Conservation (phyloP, 2,329 filamentous ascomycete genomes). For the Dothideomycetes sp. region DNA sequence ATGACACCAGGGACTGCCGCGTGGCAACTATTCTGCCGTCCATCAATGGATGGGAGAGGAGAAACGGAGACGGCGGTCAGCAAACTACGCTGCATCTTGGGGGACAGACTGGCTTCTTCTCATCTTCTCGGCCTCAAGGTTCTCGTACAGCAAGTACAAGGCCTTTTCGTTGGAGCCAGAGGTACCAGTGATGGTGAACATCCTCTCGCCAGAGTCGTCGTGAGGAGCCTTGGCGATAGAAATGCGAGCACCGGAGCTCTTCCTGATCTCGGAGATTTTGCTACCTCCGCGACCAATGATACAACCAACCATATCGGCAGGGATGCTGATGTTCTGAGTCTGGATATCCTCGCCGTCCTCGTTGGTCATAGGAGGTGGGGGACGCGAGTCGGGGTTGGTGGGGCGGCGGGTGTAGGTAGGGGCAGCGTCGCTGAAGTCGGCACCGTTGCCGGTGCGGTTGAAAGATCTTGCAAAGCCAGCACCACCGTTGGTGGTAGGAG, state of each 20-base stretch:
- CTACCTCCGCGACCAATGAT: constrained; percentile 91
- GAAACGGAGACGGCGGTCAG: not conserved
- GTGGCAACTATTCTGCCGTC: not conserved
- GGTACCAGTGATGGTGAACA: constrained; percentile 99
- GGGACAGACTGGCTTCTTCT: constrained; percentile 70
- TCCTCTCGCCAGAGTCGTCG: constrained; percentile 93
- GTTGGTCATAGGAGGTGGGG: constrained; percentile 70
- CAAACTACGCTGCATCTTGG: constrained; percentile 20
- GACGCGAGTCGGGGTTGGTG: constrained; percentile 67
- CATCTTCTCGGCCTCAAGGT: constrained; percentile 98
- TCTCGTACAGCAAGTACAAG: constrained; percentile 93
- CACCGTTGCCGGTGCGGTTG: constrained; percentile 90
- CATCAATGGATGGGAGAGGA: not conserved
- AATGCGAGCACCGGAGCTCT: constrained; percentile 91
- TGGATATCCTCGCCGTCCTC: constrained; percentile 97
- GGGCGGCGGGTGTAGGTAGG: constrained; percentile 67
- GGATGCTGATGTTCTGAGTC: constrained; percentile 99
- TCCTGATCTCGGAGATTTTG: constrained; percentile 98
- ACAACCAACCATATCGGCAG: constrained; percentile 98
- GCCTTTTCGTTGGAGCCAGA: constrained; percentile 91
- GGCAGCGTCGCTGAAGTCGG: constrained; percentile 82
- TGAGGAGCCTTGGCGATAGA: constrained; percentile 96
- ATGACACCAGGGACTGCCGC: not conserved
- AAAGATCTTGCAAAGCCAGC: constrained; percentile 44
- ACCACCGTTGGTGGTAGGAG: constrained; percentile 38